Percentiles rank a stretch among this genome's conserved stretches.
These are phyloP conservation scores for Boletus edulis DNA, from an alignment of 768 basidiomycete genomes.

Conservation along the genomic window DNA sequence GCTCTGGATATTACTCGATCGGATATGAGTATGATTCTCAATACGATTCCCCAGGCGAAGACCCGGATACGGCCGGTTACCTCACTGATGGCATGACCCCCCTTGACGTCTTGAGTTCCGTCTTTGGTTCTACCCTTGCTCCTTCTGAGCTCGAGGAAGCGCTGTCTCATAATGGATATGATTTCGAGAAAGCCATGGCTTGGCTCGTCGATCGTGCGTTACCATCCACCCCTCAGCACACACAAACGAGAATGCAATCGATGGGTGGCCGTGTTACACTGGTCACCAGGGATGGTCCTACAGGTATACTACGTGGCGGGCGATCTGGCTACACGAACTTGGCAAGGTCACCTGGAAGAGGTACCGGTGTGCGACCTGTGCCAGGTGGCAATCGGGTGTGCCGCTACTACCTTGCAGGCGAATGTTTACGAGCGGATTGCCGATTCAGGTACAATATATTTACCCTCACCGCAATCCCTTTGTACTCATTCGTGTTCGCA, in stretches of 20 bases:
- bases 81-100: conserved; percentile 95
- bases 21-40: conserved; percentile 33
- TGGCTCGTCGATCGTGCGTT: conserved; percentile 81
- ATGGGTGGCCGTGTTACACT: conserved; percentile 69
- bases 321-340: conserved; percentile 36
- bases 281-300: conserved; percentile 53
- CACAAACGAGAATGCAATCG: conserved; percentile 49
- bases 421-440: conserved; percentile 94
- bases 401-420: conserved; percentile 94
- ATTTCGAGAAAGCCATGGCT: conserved; percentile 95
- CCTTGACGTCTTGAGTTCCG: conserved; percentile 90
- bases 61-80: conserved; percentile 53
- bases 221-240: conserved; percentile 41
- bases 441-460: conserved; percentile 78
- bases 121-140: conserved; percentile 89
- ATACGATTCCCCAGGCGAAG: conserved; percentile 34
- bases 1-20: conserved; percentile 29
- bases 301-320: conserved; percentile 38
- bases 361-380: conserved; percentile 33
- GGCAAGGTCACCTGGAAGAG: conserved; percentile 19
- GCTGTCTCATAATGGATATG: conserved; percentile 80
- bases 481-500: conserved; percentile 32
- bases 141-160: conserved; percentile 94
- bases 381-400: conserved; percentile 74
- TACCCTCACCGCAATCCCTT: neutral